Percentiles rank a stretch among this genome's conserved stretches.
These are phyloP conservation scores for Ensete glaucum DNA, from an alignment of 176 grass and related monocot genomes.

Conservation along the genomic window DNA sequence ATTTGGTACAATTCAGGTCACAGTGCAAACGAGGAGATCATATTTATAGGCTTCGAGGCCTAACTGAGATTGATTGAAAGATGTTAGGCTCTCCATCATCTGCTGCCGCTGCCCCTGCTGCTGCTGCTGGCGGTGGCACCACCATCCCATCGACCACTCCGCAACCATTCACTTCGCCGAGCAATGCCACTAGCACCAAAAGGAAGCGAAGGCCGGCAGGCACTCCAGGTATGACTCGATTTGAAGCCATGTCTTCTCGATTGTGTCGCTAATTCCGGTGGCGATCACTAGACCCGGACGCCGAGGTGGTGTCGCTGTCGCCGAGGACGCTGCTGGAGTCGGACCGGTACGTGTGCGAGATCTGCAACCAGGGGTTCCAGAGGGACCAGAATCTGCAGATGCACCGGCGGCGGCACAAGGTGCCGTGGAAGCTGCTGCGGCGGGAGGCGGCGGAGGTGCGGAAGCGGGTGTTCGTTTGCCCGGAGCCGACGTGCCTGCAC, in stretches of 20 bases:
- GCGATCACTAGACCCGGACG: constrained; percentile 57
- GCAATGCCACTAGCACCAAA: constrained; percentile 27
- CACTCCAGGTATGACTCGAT: constrained; percentile 51
- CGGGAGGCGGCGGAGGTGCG: constrained; percentile 52
- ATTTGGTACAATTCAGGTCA: not conserved
- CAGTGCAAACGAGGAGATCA: too few species aligned
- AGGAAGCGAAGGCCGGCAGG: constrained; percentile 80
- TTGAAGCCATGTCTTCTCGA: not conserved
- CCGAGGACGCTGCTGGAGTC: constrained; percentile 83
- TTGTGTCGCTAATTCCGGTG: not conserved
- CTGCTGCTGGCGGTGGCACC: constrained; percentile 7
- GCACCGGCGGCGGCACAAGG: constrained; percentile 83
- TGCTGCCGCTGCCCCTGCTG: not conserved
- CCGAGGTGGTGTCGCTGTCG: constrained; percentile 93
- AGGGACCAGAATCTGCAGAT: constrained; percentile 88
- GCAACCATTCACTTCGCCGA: constrained; percentile 31
- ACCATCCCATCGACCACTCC: not conserved
- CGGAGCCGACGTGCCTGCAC: constrained; percentile 84
- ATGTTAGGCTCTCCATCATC: constrained; percentile 46
- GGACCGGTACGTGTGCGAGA: constrained; percentile 69
- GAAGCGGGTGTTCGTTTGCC: constrained; percentile 84
- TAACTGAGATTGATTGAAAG: not conserved
- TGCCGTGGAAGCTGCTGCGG: constrained; percentile 85
- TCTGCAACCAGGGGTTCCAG: constrained; percentile 89
- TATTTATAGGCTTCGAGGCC: too few species aligned